Evolutionary conservation across 495 filamentous ascomycete species (phyloP).

Genomic region (Hypoxylon crocopeplum): DNA sequence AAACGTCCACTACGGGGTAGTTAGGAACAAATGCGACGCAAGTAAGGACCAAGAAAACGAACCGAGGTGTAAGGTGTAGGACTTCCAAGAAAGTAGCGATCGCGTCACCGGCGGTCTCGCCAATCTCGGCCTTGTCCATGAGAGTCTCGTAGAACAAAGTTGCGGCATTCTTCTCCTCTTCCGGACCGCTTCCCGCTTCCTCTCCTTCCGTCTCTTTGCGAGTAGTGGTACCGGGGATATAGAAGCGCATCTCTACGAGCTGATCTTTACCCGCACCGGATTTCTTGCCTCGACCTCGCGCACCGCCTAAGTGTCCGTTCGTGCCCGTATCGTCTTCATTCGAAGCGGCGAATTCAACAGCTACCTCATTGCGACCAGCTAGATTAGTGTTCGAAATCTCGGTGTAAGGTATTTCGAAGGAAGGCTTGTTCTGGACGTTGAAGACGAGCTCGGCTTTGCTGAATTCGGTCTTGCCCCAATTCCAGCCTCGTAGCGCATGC

Average conservation of each 20-base stretch:
- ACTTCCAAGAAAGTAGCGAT: constrained; percentile 98
- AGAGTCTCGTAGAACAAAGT: constrained; percentile 95
- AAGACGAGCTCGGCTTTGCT: constrained; percentile 93
- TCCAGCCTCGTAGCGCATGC: constrained; percentile 96
- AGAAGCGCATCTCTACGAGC: constrained; percentile 97
- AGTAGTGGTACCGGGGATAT: constrained; percentile 89
- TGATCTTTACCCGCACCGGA: constrained; percentile 87
- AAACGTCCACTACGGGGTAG: constrained; percentile 81
- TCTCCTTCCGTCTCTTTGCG: constrained; percentile 85
- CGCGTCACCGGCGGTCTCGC: constrained; percentile 95
- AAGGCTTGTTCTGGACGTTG: constrained; percentile 94
- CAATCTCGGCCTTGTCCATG: constrained; percentile 99
- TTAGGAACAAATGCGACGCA: constrained; percentile 38
- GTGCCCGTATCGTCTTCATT: constrained; percentile 71
- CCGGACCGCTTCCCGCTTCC: constrained; percentile 69
- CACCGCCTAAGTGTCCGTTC: constrained; percentile 78
- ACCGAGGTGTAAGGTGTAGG: constrained; percentile 95
- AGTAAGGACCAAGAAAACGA: constrained; percentile 34
- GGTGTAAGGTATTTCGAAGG: constrained; percentile 96
- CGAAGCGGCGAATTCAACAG: constrained; percentile 87
- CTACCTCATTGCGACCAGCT: constrained; percentile 96
- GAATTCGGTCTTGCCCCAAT: constrained; percentile 99
- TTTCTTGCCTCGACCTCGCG: constrained; percentile 83
- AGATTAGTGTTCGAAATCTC: constrained; percentile 98
- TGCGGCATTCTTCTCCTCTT: constrained; percentile 90